These are phyloP conservation scores for Diplosphaera chodatii DNA, from an alignment of 139 green algal genomes.

Conservation along the genomic window DNA sequence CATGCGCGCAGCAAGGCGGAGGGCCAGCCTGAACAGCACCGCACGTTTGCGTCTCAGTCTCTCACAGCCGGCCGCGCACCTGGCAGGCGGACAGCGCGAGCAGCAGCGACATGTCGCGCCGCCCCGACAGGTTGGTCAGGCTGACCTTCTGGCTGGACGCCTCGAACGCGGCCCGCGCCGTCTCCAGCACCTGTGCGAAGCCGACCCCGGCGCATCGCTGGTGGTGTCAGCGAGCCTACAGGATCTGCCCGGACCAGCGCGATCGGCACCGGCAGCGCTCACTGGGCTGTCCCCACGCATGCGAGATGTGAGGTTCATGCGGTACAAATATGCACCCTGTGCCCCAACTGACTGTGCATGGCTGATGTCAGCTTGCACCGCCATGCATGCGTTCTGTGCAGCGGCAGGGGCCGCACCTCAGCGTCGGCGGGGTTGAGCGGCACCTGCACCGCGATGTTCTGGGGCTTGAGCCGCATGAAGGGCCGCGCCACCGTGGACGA, in stretches of 20 bases:
- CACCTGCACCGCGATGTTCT: constrained; percentile 27
- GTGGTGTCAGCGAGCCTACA: too few relatives aligned
- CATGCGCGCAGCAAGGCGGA: not conserved
- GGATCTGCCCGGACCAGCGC: too few relatives aligned
- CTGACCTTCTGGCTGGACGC: constrained; percentile 15
- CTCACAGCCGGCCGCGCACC: constrained; percentile 3
- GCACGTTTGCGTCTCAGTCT: too few relatives aligned
- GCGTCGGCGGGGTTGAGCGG: not conserved
- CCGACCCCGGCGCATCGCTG: too few relatives aligned
- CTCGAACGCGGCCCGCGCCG: constrained; percentile 11
- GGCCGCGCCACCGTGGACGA: constrained; percentile 9
- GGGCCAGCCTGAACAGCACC: too few relatives aligned
- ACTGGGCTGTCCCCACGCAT: too few relatives aligned
- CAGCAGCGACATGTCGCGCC: constrained; percentile 17
- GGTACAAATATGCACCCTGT: too few relatives aligned
- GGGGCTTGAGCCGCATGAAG: constrained; percentile 13
- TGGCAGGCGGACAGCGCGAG: constrained; percentile 21
- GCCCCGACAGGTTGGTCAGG: constrained; percentile 17
- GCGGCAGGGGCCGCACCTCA: not conserved
- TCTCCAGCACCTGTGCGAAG: constrained; percentile 6
- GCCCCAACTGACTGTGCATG: too few relatives aligned
- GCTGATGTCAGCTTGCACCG: too few relatives aligned
- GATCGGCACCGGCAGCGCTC: too few relatives aligned
- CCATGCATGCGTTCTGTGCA: too few relatives aligned
- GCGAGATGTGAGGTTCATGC: too few relatives aligned